Evolutionary conservation across 2,329 filamentous ascomycete genomes (phyloP), one percentile per base, ranked within the genome.

Genomic region (Akanthomyces muscarius): DNA sequence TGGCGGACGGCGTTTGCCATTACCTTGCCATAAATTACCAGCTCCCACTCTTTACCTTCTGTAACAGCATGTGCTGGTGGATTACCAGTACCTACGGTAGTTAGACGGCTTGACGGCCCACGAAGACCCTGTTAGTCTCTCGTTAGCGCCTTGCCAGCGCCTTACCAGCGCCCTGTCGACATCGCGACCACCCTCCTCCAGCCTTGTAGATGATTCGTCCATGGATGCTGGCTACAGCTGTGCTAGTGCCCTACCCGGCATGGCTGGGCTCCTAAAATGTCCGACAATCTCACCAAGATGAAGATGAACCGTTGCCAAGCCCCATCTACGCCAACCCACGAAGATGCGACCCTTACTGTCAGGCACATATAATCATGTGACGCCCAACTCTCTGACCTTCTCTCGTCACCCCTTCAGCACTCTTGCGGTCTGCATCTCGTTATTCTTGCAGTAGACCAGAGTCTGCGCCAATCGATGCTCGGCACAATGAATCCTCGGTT

Each of bases 331-430:
- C 57, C 38, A 30, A 47, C 47, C 5, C 47, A 52, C n/a, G 28
- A 13, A n/a, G 55, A 41, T 52, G 57, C 57, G 41, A 44, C 18
- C 38, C 36, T 33, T 38, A 18, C 30, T 16, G 36, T 52, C 47
- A 52, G 57, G 47, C 57, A 44, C 25, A 52, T 23, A 36, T 11
- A 28, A 48, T 48, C 55, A 58, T 58, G 55, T 58, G 55, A 58
- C 36, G 30, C 44, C n/a, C 44, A n/a, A 25, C 28, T 25, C n/a
- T 25, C n/a, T 25, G 44, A 48, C 44, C 42, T 25, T 23, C 14
- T 38, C 28, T 13, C 50, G 28, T 53, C 50, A 53, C 5, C 33
- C 16, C n/a, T 33, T 38, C 18, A n/a, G 38, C 21, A 53, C 30
- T 11, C 18, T 53, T 38, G 30, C 30, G 50, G 11, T 53, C 38